Base-by-base conservation (phyloP, 805 yeast genomes). In the Ogataea allantospora region DNA sequence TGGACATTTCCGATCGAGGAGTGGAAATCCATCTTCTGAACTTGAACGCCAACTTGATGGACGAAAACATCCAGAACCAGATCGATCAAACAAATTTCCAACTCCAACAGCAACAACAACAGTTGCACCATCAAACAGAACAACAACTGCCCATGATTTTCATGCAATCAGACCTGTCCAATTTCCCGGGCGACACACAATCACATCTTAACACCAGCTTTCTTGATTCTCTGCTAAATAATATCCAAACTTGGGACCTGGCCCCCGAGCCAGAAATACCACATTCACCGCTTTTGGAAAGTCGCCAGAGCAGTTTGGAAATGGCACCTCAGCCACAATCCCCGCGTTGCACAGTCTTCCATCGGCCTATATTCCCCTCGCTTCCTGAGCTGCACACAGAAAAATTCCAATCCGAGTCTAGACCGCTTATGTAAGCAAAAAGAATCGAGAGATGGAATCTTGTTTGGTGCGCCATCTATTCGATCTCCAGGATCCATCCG, bases 241-340 rank as follows among this genome's bases (percentile, higher is more conserved):
- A 54, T 27, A 38, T 54, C 27, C 54, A 52, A 27, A 39, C 35
- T 12, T 52, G 55, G 55, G 57, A 53, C 30, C 42, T 42, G 17
- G 35, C 47, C 14, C 34, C 34, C 2, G 29, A 36, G 22, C 30
- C 26, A 9, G 21, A 35, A 17, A 6, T 21, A 11, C 27, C 24
- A 6, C 13, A 16, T 15, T 23, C 35, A 21, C 38, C 32, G n/a
- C 27, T 15, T 7, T 7, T 8, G 11, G 32, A 25, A 14, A 20
- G 21, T 14, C 20, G 32, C 21, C 32, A n/a, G 14, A 12, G 26
- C 21, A 20, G 32, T 25, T 22, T 17, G 28, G 29, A 28, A 15
- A 12, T n/a, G 19, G n/a, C 19, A 14, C 11, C 9, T 12, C 16
- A 17, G 11, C 7, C 10, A 12, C 20, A 20, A 18, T 27, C 31